Base-by-base conservation (phyloP, 2,329 filamentous ascomycete genomes). In the Venturiaceae sp. region DNA sequence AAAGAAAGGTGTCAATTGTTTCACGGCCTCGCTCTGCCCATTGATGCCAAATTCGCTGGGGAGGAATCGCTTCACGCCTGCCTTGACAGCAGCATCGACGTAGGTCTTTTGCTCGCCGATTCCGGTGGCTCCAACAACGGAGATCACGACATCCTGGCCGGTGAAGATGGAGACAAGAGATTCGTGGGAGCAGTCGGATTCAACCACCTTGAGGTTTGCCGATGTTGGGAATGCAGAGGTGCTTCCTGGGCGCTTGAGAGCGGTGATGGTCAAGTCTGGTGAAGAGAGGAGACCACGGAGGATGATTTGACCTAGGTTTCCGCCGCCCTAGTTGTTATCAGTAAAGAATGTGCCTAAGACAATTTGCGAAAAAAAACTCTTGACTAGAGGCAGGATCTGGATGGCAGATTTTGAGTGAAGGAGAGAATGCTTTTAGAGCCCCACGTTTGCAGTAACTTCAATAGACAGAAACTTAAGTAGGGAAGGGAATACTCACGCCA, bases 11-110 rank as follows among this genome's bases (percentile, higher is more conserved):
- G 32, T 32, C 41, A 58, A 11, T 28, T 58, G 34, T 33, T 34
- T 55, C 21, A 55, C 55, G 19, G 30, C 26, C 9, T 55, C 34
- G 28, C 55, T 58, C 39, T 58, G 55, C 8, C 44, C 55, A 58
- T 58, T 58, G 39, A 59, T 50, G 23, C 58, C 39, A 50, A 58
- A 59, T 34, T 59, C 58, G 58, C 53, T 58, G 14, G 58, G 58
- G n/a, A 58, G 46, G 55, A 59, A 59, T 14, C 58, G 58, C 23
- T 58, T 59, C 30, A 59, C 50, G 6, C 58, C 58, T 26, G 58
- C 58, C 21, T 13, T 47, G 34, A 59, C 58, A 26, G 58, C 58
- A 8, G 58, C 58, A 30, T 59, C 58, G 58, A 59, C 41, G 21
- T 41, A 55, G 30, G 21, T 23, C 16, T 47, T 41, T 28, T 59